Conservation (phyloP, 2,329 filamentous ascomycete genomes). For the Aspergillus japonicus region DNA sequence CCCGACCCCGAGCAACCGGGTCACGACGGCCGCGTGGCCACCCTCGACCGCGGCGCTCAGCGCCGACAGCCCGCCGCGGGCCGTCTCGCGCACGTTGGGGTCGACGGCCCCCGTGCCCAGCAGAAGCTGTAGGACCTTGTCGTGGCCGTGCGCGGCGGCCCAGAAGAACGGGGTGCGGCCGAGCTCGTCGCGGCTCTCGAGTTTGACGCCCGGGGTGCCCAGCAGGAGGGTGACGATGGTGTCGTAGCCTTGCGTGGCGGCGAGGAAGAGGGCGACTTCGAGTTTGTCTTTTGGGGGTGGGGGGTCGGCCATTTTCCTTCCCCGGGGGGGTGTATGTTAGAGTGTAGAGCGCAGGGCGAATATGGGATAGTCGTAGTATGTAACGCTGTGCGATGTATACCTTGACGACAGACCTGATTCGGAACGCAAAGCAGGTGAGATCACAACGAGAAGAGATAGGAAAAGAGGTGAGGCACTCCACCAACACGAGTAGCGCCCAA, state of each 20-base stretch:
- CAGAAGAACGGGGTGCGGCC: constrained; percentile 23
- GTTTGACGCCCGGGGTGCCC: constrained; percentile 21
- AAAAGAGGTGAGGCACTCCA: too few species aligned
- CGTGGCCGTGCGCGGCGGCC: constrained; percentile 26
- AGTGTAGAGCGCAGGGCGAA: too few species aligned
- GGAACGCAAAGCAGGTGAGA: too few species aligned
- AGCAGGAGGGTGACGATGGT: constrained; percentile 24
- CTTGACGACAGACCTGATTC: too few species aligned
- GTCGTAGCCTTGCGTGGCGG: constrained; percentile 25
- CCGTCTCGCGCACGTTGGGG: constrained; percentile 12
- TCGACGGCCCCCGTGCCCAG: constrained; percentile 18
- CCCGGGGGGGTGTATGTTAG: not conserved
- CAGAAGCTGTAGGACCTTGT: constrained; percentile 21
- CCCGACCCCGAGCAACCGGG: constrained; percentile 10
- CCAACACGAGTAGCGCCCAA: too few species aligned
- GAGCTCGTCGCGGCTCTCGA: constrained; percentile 20
- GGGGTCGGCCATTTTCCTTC: constrained; percentile 7
- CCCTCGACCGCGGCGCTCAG: constrained; percentile 19
- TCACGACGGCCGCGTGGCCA: constrained; percentile 18
- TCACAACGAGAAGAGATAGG: too few species aligned
- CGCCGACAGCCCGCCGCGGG: constrained; percentile 15
- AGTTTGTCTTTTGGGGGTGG: constrained; percentile 21
- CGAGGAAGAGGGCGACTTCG: constrained; percentile 25
- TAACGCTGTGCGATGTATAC: too few species aligned
- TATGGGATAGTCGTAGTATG: too few species aligned